Evolutionary conservation across 2,329 filamentous ascomycete genomes (phyloP).

Genomic region (Hirsutella rhossiliensis): DNA sequence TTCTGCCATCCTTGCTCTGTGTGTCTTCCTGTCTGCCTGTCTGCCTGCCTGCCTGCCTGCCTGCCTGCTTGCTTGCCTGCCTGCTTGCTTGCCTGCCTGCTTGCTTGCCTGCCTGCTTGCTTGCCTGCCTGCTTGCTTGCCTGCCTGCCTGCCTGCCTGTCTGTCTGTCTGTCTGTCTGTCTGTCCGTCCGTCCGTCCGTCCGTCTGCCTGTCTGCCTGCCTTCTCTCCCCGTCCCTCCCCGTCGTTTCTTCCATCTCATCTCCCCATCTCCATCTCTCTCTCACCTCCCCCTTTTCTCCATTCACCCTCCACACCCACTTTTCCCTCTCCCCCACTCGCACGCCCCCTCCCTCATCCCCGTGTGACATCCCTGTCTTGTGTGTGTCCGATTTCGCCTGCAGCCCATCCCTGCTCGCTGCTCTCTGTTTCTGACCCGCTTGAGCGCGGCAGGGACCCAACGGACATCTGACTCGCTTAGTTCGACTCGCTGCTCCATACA

Average conservation of each 20-base stretch:
- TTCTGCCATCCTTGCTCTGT: no score
- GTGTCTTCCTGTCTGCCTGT: neutral
- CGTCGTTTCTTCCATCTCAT: no score
- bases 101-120: no score
- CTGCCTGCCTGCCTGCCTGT: slow-evolving; percentile 1
- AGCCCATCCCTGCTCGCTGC: neutral
- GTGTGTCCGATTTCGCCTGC: neutral
- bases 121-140: neutral
- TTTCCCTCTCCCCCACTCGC: neutral
- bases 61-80: no score
- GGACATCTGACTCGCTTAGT: neutral
- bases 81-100: no score
- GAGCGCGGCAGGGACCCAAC: neutral
- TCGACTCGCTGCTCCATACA: neutral
- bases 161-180: no score
- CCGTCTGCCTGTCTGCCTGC: slow-evolving; percentile 1
- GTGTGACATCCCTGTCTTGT: neutral
- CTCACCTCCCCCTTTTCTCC: neutral
- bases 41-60: no score
- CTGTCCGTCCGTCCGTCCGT: neutral
- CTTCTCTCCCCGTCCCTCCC: neutral
- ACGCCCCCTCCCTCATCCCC: neutral
- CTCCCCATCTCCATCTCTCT: neutral
- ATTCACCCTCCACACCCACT: neutral
- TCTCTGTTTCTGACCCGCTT: neutral